Percentiles rank a stretch among this genome's conserved stretches.
These are phyloP conservation scores for Lentinus tigrinus DNA, from an alignment of 768 basidiomycete genomes.

Conservation along the genomic window DNA sequence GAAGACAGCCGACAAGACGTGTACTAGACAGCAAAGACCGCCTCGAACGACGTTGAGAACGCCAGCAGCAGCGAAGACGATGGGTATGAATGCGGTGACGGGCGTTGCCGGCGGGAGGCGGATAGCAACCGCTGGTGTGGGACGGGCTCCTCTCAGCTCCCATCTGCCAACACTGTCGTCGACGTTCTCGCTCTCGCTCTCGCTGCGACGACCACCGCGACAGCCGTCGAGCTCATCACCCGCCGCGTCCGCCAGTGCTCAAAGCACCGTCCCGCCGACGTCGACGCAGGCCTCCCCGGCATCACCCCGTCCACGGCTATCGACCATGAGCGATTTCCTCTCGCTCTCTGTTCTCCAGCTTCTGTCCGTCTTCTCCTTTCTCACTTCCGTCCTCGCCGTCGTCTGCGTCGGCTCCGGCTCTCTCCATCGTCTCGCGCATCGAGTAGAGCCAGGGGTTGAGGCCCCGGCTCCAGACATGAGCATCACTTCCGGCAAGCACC, in stretches of 20 bases:
- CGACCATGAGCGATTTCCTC: conserved; percentile 20
- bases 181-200: background rate
- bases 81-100: background rate
- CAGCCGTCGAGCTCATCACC: background rate
- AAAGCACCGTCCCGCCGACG: background rate
- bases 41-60: background rate
- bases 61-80: background rate
- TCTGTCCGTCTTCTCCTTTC: conserved; percentile 21
- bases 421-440: conserved; percentile 22
- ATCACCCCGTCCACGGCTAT: conserved; percentile 8
- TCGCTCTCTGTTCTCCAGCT: conserved; percentile 24
- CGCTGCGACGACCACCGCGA: background rate
- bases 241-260: background rate
- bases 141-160: background rate
- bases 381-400: conserved; percentile 22
- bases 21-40: background rate
- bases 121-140: background rate
- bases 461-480: conserved; percentile 8
- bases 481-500: conserved; percentile 19
- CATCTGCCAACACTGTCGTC: background rate
- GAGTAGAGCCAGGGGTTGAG: conserved; percentile 16
- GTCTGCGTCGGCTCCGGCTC: conserved; percentile 25
- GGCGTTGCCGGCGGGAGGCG: background rate
- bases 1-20: background rate
- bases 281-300: conserved; percentile 7